Evolutionary conservation across 2,329 filamentous ascomycete genomes (phyloP), one percentile per base, ranked within the genome.

Genomic region (Diaporthe ilicicola): DNA sequence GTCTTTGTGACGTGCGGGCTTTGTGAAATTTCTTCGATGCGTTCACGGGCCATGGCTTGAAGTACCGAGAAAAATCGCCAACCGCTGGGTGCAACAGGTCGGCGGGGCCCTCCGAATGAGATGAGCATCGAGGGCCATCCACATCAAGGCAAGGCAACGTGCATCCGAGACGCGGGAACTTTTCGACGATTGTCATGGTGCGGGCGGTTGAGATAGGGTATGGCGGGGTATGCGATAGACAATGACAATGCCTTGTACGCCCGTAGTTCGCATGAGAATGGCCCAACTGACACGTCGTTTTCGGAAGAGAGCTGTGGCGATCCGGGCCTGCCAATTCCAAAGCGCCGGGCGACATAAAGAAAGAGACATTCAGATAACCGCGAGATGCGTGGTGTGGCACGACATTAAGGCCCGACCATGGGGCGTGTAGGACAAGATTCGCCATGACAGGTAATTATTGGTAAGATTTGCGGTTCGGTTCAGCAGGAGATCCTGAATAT

Each of bases 321-420:
- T 64, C 59, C 59, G 59, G 17, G 17, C 42, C 22, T 50, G 59
- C 34, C 59, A 64, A 37, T 64, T 37, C 59, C 59, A 64, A 37
- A 50, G 27, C 59, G 44, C 53, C 51, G 54, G 51, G 54, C 65
- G 65, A 34, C 59, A 64, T 50, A n/a, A 34, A 64, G 29, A 50
- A 32, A 15, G 59, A 32, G 24, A 15, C 59, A 68, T 59, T 68
- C 53, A 68, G 65, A 68, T 68, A 59, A 29, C 65, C 65, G 65
- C 65, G 53, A 68, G 65, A 68, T 68, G 65, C 65, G 65, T 59
- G 53, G 42, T 46, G 65, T 68, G 32, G 29, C 65, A 68, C 65
- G 29, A 56, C 65, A 68, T 68, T 32, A 56, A 56, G 54, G 65
- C 53, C 65, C 65, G 65, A 59, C 53, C 53, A 50, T 24, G 59